Evolutionary conservation across 1,284 basidiomycete genomes (phyloP), one percentile per base, ranked within the genome.

Genomic region (Ceratobasidium sp.): DNA sequence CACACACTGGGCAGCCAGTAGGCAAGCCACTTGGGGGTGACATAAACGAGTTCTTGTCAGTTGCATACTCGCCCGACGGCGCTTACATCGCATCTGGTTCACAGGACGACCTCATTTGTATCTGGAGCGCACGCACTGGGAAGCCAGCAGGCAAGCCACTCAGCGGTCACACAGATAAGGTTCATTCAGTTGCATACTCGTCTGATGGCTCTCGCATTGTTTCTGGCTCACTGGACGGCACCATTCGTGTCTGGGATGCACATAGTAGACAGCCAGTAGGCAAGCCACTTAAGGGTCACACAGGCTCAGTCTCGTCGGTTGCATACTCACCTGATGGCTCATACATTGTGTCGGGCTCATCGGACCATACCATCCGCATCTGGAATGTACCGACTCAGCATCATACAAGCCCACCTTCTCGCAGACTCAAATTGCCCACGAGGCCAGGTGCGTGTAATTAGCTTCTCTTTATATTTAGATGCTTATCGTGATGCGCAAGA

Each of bases 231-330:
- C 9, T 6, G 17, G 66, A 68, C 23, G 5, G 26, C 3, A 68
- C 66, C 15, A 52, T 68, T 28, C 66, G 46, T 7, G 12, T 68
- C 28, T 68, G 64, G 64, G 64, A 66, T n/a, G n/a, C 23, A 42
- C n/a, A 46, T 5, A 62, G 28, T 20, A 23, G 67, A 0, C 5
- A 23, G 33, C 1, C 12, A 50, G 23, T 48, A 13, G 44, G 17
- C 9, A 10, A 46, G 5, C 42, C 65, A 13, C 0, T 67, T 46
- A 7, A 26, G 33, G 65, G 65, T 7, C 40, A 67, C 40, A 67
- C n/a, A 1, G 15, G 3, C 15, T 15, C 17, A 2, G 66, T 68
- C 33, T 2, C 1, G 4, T 68, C 66, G 9, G 26, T 54, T 4
- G 50, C 66, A 23, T 68, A 17, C 12, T 68, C 66, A 12, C 50